Base-by-base conservation (phyloP, 768 basidiomycete genomes). In the Pleurotus cornucopiae region DNA sequence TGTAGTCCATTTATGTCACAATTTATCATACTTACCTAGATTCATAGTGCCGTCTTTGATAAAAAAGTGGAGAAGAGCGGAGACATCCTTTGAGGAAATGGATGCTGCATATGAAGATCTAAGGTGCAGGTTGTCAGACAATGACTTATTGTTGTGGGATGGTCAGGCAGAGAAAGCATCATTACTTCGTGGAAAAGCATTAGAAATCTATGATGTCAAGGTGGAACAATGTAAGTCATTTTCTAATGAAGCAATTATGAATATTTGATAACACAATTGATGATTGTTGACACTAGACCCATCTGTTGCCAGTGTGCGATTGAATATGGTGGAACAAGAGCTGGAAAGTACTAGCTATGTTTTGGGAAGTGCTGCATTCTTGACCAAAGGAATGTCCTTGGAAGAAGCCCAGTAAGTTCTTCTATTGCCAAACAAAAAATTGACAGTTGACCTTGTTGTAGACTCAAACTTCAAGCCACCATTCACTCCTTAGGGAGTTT, bases 61-160 rank as follows among this genome's bases (percentile, higher is more conserved):
- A n/a, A 51, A 52, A 13, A 60, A 64, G 45, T 47, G 60, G 6
- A 53, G 61, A 49, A 13, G 16, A 16, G 48, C 47, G 3, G 16
- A 23, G 9, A 20, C 38, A 25, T 23, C 26, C 18, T 12, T 13
- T 20, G 9, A n/a, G 13, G 46, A 23, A 40, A 56, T 43, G n/a
- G 30, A 56, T 23, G 30, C 14, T 11, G 46, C 55, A 5, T 56
- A 49, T 34, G 13, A 51, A n/a, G 46, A 21, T 20, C 46, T 56
- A 14, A 25, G 25, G 5, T 18, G 39, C 34, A 20, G n/a, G 14
- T 18, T 56, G n/a, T 9, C 13, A 49, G 44, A 38, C 12, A 40
- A 38, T 26, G n/a, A 34, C 13, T 26, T 56, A 25, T 12, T 5
- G 16, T 18, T 18, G 14, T 56, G 55, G 55, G 30, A 26, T 21